A percentile compares a stretch with the other conserved stretches of the same genome.
phyloP scores from a whole-genome alignment of 2,329 filamentous ascomycete genomes.

The Fusarium sp. region DNA sequence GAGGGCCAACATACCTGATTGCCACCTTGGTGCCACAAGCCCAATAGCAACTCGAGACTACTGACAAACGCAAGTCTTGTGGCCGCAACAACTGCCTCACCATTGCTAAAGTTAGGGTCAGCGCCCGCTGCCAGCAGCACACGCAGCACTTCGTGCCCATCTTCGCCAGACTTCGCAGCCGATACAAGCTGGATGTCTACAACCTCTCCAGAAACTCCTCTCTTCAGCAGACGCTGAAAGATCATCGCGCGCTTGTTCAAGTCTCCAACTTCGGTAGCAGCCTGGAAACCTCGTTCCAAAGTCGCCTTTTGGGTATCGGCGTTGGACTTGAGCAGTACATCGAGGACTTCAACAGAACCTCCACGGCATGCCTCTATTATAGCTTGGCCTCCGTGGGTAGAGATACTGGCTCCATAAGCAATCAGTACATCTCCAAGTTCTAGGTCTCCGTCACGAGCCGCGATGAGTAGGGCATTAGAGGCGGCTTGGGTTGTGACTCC shows the following conservation, averaged over 20 bases:
- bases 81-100: conserved; percentile 66
- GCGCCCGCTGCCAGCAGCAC: conserved; percentile 65
- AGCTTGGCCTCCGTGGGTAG: conserved; percentile 63
- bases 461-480: conserved; percentile 62
- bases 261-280: conserved; percentile 64
- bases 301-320: conserved; percentile 54
- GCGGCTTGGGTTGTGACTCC: conserved; percentile 59
- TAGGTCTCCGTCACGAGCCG: conserved; percentile 64
- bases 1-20: conserved; percentile 52
- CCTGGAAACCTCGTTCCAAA: conserved; percentile 64
- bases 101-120: conserved; percentile 64
- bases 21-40: conserved; percentile 55
- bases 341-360: conserved; percentile 61
- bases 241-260: conserved; percentile 60
- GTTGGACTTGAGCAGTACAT: conserved; percentile 60
- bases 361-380: conserved; percentile 65
- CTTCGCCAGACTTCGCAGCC: conserved; percentile 62
- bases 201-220: conserved; percentile 62
- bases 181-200: conserved; percentile 65
- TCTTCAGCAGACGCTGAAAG: conserved; percentile 62
- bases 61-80: conserved; percentile 62
- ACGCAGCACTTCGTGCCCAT: conserved; percentile 59
- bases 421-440: conserved; percentile 63
- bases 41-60: conserved; percentile 63
- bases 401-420: conserved; percentile 62